Base-by-base conservation (phyloP, 2,329 filamentous ascomycete genomes). In the Acrodontium crateriforme region DNA sequence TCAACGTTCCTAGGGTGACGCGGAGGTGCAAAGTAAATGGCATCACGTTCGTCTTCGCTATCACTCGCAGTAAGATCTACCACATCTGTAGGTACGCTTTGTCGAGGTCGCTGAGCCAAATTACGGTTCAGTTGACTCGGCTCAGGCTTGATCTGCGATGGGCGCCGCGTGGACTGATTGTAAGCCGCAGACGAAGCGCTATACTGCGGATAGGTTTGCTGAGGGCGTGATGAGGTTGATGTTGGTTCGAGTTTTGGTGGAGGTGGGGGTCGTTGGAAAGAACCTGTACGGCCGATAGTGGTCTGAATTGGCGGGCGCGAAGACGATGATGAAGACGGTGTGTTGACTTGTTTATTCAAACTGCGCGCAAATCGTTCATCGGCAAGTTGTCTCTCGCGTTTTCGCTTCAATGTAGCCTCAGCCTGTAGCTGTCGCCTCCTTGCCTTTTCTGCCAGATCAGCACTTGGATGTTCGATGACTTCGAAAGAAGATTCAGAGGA, bases 51-150 rank as follows among this genome's bases (percentile, higher is more conserved):
- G 7, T 49, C 46, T 9, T 49, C 49, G 28, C 42, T 42, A 30
- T 47, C 48, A 29, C 36, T 40, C 18, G 31, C 36, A 17, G 49
- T 52, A 20, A 52, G 44, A 25, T 52, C 49, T 9, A 52, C 40
- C 8, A 50, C 30, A 3, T 27, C 28, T n/a, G 8, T 22, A n/a
- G 35, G 23, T 15, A 30, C 21, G 5, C 34, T 20, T 11, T 33
- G 32, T 7, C 30, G 36, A 4, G 34, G 33, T 13, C 36, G 33
- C 21, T 35, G 31, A 13, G 30, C 27, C 12, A 39, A 24, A 21
- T 37, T 32, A 12, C 35, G 44, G 7, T 19, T 28, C 15, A 15
- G 25, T 15, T 28, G 23, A 25, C 29, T 27, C 6, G 29, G 30
- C 28, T 34, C 35, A 14, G 30, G 25, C 31, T 35, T 33, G 21